Base-by-base conservation (phyloP, 1,284 basidiomycete species). In the Cronartium ribicola region DNA sequence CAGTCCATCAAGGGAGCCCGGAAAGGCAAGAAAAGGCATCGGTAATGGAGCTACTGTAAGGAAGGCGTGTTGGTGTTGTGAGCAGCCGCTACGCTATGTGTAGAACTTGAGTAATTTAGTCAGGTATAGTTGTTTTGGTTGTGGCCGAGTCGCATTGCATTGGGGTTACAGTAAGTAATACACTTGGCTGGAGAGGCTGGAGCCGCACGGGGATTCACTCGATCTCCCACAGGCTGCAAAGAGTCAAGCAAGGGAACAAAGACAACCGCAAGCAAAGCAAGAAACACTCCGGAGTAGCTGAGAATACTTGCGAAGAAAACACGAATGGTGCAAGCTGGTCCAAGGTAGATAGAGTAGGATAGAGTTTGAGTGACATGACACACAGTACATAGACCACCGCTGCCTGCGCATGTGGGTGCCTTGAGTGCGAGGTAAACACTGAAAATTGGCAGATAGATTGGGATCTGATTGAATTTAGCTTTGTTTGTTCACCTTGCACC, bases 381-480 rank as follows among this genome's bases (percentile, higher is more conserved):
- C 29, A 29, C 29, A 29, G 29, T 51, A 51, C 48, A 51, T 51
- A 51, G 17, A 51, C 17, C 17, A 51, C 22, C 48, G 17, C 17
- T 51, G 48, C 48, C 48, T 51, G 48, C 48, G 48, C 48, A 51
- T 51, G 48, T 51, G 48, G 48, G 48, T 51, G 22, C 48, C 17
- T 51, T 51, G 48, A 51, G 48, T 51, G 13, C 48, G 48, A 51
- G 48, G 29, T 29, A 29, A 51, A 51, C 48, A 51, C 22, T 17
- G 48, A 51, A 51, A 51, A 51, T 51, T 51, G 48, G 48, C 22
- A 51, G 48, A 51, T 51, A 11, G 48, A 51, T 51, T 51, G 48
- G 48, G 48, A 51, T 51, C 48, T 51, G 48, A 51, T 51, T 51
- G 48, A 51, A 5, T 51, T 51, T 51, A 51, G 48, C 48, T 51